Evolutionary conservation across 768 basidiomycete species (phyloP).

Genomic region (Amanita rubescens): DNA sequence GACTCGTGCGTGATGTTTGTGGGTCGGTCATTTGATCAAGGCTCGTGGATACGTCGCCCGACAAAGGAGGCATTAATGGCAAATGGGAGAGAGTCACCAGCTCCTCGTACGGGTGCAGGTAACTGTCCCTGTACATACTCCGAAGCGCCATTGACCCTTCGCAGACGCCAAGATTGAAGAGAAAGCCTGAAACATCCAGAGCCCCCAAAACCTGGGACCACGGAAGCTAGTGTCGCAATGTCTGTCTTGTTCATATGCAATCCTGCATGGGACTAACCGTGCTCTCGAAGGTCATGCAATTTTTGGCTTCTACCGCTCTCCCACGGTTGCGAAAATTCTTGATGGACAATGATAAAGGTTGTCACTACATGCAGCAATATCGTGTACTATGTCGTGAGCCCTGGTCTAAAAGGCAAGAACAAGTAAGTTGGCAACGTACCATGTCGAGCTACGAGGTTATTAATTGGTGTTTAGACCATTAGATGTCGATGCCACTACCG

Average conservation of each 20-base stretch:
- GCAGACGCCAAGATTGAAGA: slow-evolving; percentile 40
- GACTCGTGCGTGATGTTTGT: slow-evolving; percentile 72
- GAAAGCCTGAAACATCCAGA: background rate
- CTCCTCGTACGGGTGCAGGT: slow-evolving; percentile 42
- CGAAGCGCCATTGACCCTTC: background rate
- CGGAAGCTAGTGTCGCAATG: slow-evolving; percentile 22
- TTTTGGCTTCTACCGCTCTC: slow-evolving; percentile 59
- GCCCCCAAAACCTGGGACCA: slow-evolving; percentile 23
- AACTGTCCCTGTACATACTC: background rate
- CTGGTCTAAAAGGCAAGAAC: slow-evolving; percentile 70
- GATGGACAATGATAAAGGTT: slow-evolving; percentile 79
- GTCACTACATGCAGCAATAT: slow-evolving; percentile 75
- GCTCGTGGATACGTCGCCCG: slow-evolving; percentile 70
- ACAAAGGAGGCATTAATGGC: slow-evolving; percentile 52
- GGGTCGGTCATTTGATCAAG: slow-evolving; percentile 65
- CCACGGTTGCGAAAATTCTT: slow-evolving; percentile 75
- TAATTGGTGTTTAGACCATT: slow-evolving; percentile 45
- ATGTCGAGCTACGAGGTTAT: background rate
- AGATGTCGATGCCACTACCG: slow-evolving; percentile 62
- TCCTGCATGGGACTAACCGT: background rate
- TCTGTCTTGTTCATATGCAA: background rate
- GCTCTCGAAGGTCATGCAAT: slow-evolving; percentile 52
- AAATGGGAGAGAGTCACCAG: slow-evolving; percentile 70
- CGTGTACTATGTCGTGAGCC: slow-evolving; percentile 74
- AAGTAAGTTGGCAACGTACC: slow-evolving; percentile 38